phyloP scores from a whole-genome alignment of 306 rosid genomes.

The Betula pendula region DNA sequence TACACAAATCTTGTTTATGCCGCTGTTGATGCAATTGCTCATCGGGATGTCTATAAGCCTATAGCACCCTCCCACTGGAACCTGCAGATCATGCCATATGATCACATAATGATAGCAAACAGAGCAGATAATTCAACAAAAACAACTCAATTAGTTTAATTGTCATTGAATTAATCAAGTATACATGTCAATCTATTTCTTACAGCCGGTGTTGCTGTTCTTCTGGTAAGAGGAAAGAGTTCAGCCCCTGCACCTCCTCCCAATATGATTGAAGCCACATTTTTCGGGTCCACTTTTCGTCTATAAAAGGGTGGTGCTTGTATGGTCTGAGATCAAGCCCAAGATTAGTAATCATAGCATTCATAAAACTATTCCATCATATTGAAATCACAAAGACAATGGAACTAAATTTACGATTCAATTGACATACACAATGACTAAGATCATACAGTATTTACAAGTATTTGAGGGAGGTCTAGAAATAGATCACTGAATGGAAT shows the following conservation, averaged over 20 bases:
- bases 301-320: constrained; percentile 55
- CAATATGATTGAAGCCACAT: constrained; percentile 78
- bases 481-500: constrained; percentile 8
- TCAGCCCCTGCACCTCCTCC: constrained; percentile 87
- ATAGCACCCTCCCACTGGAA: constrained; percentile 91
- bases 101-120: not conserved
- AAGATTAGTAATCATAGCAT: constrained; percentile 12
- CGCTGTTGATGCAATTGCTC: constrained; percentile 95
- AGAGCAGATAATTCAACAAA: not conserved
- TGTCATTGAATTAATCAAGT: not conserved
- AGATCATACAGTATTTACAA: not conserved
- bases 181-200: constrained; percentile 20
- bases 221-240: constrained; percentile 80
- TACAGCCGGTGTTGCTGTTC: constrained; percentile 89
- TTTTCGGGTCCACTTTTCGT: constrained; percentile 65
- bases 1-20: constrained; percentile 77
- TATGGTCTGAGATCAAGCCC: constrained; percentile 51
- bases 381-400: constrained; percentile 8
- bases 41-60: constrained; percentile 90
- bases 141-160: not conserved
- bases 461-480: constrained; percentile 4
- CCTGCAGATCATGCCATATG: constrained; percentile 42
- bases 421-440: not conserved
- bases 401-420: not conserved
- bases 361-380: constrained; percentile 17